Evolutionary conservation across 768 basidiomycete genomes (phyloP).

Genomic region (Lactarius evosmus): DNA sequence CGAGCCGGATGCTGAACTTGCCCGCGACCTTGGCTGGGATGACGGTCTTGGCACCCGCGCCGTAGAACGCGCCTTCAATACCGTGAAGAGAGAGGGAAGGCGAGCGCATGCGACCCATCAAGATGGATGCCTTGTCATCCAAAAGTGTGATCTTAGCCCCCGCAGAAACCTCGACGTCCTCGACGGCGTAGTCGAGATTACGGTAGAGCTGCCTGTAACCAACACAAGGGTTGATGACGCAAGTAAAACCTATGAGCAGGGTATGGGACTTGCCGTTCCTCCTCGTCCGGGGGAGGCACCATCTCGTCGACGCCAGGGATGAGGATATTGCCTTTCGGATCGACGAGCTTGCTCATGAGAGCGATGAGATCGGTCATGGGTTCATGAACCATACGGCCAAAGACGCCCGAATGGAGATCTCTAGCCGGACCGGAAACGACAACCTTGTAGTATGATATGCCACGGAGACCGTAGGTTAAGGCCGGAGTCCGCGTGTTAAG

Average conservation of each 20-base stretch:
- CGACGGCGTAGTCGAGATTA: constrained; percentile 64
- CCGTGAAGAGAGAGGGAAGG: constrained; percentile 91
- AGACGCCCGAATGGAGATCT: constrained; percentile 89
- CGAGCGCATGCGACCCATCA: constrained; percentile 93
- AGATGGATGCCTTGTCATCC: constrained; percentile 67
- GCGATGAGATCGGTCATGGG: constrained; percentile 92
- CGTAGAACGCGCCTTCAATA: constrained; percentile 92
- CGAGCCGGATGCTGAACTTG: constrained; percentile 94
- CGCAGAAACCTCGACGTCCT: constrained; percentile 71
- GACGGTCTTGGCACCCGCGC: constrained; percentile 83
- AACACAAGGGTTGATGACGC: background rate
- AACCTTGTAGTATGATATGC: constrained; percentile 82
- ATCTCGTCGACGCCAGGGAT: constrained; percentile 87
- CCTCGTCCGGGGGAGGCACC: constrained; percentile 66
- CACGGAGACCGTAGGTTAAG: constrained; percentile 86
- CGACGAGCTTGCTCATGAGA: constrained; percentile 84
- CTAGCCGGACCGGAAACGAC: constrained; percentile 78
- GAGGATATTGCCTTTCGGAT: constrained; percentile 73
- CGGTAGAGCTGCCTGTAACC: constrained; percentile 60
- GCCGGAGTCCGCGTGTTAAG: constrained; percentile 75
- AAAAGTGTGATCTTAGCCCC: constrained; percentile 76
- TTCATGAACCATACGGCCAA: constrained; percentile 78
- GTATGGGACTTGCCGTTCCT: constrained; percentile 54
- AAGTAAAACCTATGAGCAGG: background rate
- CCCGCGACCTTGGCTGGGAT: constrained; percentile 87